These are phyloP conservation scores for Trichoderma asperelloides DNA, from an alignment of 495 filamentous ascomycete genomes.

Conservation along the genomic window DNA sequence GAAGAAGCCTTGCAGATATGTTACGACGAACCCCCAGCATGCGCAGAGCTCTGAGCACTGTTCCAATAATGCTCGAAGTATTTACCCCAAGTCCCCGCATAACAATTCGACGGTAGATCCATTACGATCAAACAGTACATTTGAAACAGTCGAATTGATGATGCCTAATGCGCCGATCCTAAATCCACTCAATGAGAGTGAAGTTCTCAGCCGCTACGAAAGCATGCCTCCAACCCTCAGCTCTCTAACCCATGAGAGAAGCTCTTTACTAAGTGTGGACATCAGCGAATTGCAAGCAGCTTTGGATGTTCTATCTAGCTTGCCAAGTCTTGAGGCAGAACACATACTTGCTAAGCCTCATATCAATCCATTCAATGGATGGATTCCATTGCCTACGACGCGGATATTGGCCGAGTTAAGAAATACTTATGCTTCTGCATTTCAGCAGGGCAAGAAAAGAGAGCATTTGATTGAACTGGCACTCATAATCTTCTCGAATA, in stretches of 20 bases:
- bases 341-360: not conserved
- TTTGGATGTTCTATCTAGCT: not conserved
- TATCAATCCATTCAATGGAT: not conserved
- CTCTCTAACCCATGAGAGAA: not conserved
- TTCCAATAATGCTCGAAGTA: not conserved
- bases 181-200: too few relatives aligned
- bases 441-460: not conserved
- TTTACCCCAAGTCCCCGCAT: too few relatives aligned
- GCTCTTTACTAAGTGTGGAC: not conserved
- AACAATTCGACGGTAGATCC: too few relatives aligned
- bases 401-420: not conserved
- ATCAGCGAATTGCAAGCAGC: not conserved
- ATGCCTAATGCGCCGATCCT: too few relatives aligned
- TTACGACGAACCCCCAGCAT: not conserved
- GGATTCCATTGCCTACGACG: not conserved
- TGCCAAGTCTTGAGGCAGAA: not conserved
- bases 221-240: too few relatives aligned
- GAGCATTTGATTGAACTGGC: not conserved
- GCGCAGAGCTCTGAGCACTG: not conserved
- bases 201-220: not conserved
- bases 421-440: not conserved
- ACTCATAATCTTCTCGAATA: not conserved
- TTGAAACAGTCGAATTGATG: too few relatives aligned
- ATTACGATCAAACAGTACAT: too few relatives aligned
- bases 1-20: not conserved